Evolutionary conservation across 352 stramenopile species (phyloP), one percentile per base, ranked within the genome.

Genomic region (Pythium chondricola): DNA sequence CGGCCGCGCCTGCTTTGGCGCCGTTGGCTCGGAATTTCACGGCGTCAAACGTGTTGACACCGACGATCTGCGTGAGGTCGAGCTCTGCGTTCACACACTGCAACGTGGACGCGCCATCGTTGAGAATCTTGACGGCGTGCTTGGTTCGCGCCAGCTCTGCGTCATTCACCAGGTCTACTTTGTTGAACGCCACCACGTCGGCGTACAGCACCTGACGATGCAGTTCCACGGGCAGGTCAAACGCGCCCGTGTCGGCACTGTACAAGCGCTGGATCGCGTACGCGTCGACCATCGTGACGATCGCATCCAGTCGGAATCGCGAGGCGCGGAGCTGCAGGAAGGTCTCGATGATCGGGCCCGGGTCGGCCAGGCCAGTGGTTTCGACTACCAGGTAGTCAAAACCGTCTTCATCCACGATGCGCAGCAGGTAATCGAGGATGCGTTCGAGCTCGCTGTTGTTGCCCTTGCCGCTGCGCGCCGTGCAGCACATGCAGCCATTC

Each of bases 401-500:
- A 7, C 94, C 88, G 33, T 95, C 46, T 36, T 84, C 64, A 20
- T 77, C 46, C 38, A 71, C 59, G 20, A 86, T 59, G 3, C 77
- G 64, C 43, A 88, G 53, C 27, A 90, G 66, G 29, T 93, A 89
- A 57, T 95, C 76, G 2, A 98, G 61, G 56, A 98, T 96, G 14
- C 89, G 82, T 58, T 98, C 88, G 0, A 99, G 68, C 22, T 88
- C 75, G 44, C 65, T 65, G 37, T 89, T 96, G 17, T 96, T 88
- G 31, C 97, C 71, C 63, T 97, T 95, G 24, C 88, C 88, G 10
- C 89, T 70, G 33, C 58, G 56, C 11, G 98, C 88, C 10, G 91
- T 96, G 69, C 96, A 99, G 76, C 96, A 98, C 57, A 98, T 96
- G 62, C 96, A 99, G 32, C 95, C 95, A 67, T 99, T 99, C 69